phyloP scores from a whole-genome alignment of 768 basidiomycete genomes.

The Hypholoma sublateritium region DNA sequence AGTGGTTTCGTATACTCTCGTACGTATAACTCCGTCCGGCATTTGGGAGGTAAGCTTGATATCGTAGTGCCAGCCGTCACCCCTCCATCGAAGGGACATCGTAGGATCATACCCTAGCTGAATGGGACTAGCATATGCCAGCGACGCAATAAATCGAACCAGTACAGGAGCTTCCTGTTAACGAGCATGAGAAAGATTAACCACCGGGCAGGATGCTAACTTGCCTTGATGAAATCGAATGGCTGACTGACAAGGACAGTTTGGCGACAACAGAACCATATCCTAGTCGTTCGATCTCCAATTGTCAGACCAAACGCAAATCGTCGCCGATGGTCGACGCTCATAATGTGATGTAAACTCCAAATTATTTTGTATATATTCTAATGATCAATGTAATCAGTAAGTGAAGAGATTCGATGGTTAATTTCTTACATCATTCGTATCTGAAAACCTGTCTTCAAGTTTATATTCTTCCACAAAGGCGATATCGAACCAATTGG shows the following conservation, averaged over 20 bases:
- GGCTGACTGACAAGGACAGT: not conserved
- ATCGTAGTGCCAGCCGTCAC: not conserved
- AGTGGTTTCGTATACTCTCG: not conserved
- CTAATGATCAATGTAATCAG: not conserved
- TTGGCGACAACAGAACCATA: not conserved
- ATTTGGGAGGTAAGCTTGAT: not conserved
- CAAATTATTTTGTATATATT: not conserved
- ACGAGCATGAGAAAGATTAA: not conserved
- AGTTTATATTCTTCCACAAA: not conserved
- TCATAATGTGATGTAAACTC: not conserved
- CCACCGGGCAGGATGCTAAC: not conserved
- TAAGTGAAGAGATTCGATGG: not conserved
- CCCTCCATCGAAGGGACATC: not conserved
- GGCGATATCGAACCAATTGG: not conserved
- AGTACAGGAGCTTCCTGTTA: not conserved
- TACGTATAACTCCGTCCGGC: not conserved
- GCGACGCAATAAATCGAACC: not conserved
- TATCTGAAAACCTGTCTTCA: not conserved
- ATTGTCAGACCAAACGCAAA: not conserved
- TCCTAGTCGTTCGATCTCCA: not conserved
- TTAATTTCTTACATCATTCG: not conserved
- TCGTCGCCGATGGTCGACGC: not conserved
- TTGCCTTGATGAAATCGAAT: not conserved
- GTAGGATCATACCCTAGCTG: conserved; percentile 5
- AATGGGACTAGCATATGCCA: not conserved